phyloP scores from a whole-genome alignment of 2,329 filamentous ascomycete genomes.

The Onygenales sp. region DNA sequence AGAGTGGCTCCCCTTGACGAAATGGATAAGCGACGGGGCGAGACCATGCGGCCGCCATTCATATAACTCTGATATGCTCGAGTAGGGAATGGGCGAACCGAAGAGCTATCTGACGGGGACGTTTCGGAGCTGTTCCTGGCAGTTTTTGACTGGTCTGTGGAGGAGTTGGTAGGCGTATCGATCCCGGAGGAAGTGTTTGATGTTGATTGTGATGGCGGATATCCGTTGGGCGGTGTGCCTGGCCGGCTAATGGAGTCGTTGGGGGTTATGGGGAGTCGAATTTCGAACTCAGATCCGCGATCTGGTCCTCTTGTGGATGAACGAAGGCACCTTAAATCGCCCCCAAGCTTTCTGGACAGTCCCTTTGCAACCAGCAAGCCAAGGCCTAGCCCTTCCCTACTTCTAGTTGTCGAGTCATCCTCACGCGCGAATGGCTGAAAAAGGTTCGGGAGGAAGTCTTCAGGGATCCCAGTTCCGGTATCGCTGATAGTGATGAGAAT shows the following conservation, averaged over 20 bases:
- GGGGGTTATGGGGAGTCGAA: conserved; percentile 52
- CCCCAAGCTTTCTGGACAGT: conserved; percentile 57
- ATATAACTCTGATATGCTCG: not conserved
- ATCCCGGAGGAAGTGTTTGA: conserved; percentile 1
- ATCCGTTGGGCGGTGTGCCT: conserved; percentile 38
- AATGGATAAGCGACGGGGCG: not conserved
- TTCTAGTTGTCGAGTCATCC: conserved; percentile 57
- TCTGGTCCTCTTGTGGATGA: conserved; percentile 53
- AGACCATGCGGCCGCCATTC: not conserved
- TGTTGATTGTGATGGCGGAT: conserved; percentile 20
- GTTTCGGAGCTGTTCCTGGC: not conserved
- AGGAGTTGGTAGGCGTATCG: not conserved
- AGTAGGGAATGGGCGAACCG: not conserved
- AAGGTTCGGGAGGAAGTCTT: conserved; percentile 54
- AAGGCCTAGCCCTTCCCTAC: conserved; percentile 59
- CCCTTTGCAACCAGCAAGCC: conserved; percentile 65
- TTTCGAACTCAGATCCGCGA: conserved; percentile 59
- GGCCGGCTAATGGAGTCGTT: conserved; percentile 40
- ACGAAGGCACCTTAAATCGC: conserved; percentile 55
- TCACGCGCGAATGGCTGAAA: conserved; percentile 63
- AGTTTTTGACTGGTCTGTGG: not conserved
- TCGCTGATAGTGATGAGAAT: conserved; percentile 55
- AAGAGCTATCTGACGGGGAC: not conserved
- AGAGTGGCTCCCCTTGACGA: not conserved
- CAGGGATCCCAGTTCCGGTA: conserved; percentile 59